These are phyloP conservation scores for Annulohypoxylon nitens DNA, from an alignment of 495 filamentous ascomycete genomes.

Conservation along the genomic window DNA sequence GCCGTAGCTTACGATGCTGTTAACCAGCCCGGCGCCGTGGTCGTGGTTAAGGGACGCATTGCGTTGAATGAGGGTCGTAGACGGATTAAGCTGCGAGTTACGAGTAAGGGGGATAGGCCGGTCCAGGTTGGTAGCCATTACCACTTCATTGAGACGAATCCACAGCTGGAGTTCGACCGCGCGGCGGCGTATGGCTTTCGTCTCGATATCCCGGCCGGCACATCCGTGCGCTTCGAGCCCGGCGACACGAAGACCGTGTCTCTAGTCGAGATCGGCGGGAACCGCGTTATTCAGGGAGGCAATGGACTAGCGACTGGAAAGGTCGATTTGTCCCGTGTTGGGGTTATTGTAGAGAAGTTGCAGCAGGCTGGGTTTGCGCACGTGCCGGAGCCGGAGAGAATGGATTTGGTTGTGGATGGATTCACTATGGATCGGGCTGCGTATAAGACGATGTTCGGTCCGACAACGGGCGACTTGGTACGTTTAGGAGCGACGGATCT, in stretches of 20 bases:
- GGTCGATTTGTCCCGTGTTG: conserved; percentile 71
- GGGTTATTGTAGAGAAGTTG: conserved; percentile 76
- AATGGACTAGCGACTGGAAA: conserved; percentile 81
- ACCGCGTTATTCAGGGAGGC: conserved; percentile 85
- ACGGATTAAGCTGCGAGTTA: conserved; percentile 79
- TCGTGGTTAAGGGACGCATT: conserved; percentile 76
- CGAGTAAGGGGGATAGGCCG: conserved; percentile 89
- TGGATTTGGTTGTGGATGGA: conserved; percentile 66
- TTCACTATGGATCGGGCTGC: conserved; percentile 80
- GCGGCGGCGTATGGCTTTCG: conserved; percentile 84
- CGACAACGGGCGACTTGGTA: conserved; percentile 87
- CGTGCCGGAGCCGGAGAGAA: conserved; percentile 69
- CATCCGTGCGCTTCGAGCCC: conserved; percentile 94
- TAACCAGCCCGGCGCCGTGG: conserved; percentile 83
- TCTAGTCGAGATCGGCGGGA: conserved; percentile 89
- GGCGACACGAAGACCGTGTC: conserved; percentile 94
- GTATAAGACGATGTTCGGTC: conserved; percentile 92
- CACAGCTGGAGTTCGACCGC: conserved; percentile 92
- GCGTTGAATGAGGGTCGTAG: conserved; percentile 79
- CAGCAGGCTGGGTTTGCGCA: conserved; percentile 82
- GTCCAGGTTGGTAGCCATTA: conserved; percentile 97
- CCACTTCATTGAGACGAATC: conserved; percentile 95
- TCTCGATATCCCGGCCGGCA: conserved; percentile 91
- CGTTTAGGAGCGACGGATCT: conserved; percentile 87
- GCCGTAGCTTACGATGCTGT: conserved; percentile 71